Conservation (phyloP, 208 protist species). For the Trypanosoma brucei region DNA sequence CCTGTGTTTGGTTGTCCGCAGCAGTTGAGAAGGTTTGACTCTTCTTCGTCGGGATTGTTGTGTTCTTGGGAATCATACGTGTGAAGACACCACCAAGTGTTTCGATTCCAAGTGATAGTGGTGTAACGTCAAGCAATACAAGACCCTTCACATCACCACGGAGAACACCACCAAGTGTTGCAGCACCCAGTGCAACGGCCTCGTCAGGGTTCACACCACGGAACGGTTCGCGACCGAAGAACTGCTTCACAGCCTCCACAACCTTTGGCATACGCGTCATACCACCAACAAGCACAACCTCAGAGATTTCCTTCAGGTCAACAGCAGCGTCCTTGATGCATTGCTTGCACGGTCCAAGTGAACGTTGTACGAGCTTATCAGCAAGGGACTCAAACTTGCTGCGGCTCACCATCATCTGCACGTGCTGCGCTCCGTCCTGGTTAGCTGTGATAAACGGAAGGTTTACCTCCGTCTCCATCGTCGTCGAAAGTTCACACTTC, state of each 20-base stretch:
- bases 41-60: conserved; percentile 97
- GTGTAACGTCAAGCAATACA: conserved; percentile 7
- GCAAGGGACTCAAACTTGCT: conserved; percentile 90
- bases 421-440: conserved; percentile 83
- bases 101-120: conserved; percentile 34
- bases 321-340: conserved; percentile 89
- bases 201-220: conserved; percentile 99
- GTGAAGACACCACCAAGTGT: conserved; percentile 97
- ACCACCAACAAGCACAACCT: conserved; percentile 96
- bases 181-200: conserved; percentile 99
- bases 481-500: conserved; percentile 96
- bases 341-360: conserved; percentile 59
- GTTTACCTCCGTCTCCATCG: conserved; percentile 90
- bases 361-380: conserved; percentile 68
- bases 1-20: conserved; percentile 74
- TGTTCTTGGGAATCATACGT: conserved; percentile 97
- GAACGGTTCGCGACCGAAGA: conserved; percentile 94
- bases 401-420: conserved; percentile 82
- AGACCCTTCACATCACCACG: conserved; percentile 60
- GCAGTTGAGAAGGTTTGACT: conserved; percentile 91
- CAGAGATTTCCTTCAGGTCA: conserved; percentile 86
- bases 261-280: conserved; percentile 98
- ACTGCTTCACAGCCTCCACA: conserved; percentile 73
- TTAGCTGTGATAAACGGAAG: conserved; percentile 96
- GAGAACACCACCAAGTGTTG: conserved; percentile 96